phyloP scores from a whole-genome alignment of 345 rosid genomes.

The Lumnitzera littorea region DNA sequence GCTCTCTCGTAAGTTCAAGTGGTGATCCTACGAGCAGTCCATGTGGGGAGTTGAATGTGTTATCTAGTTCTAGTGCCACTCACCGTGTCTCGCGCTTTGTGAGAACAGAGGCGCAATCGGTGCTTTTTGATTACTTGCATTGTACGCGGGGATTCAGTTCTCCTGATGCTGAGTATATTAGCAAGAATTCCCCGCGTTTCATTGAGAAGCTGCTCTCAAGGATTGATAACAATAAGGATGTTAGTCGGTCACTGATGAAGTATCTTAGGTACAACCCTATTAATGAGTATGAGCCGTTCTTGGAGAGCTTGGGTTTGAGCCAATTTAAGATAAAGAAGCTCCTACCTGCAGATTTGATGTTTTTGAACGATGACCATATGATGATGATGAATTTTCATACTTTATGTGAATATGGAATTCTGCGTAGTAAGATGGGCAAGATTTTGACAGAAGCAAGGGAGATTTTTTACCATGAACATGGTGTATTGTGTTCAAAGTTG shows the following conservation, averaged over 20 bases:
- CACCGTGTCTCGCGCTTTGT: constrained; percentile 27
- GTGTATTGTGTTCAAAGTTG: constrained; percentile 39
- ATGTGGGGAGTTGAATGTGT: constrained; percentile 2
- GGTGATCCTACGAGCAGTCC: no score
- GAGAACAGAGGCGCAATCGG: constrained; percentile 47
- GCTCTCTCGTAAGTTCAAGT: no score
- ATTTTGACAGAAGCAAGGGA: constrained; percentile 54
- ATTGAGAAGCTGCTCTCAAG: constrained; percentile 40
- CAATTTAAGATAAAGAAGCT: constrained; percentile 33
- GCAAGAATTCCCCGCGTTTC: constrained; percentile 66
- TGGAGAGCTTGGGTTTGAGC: constrained; percentile 77
- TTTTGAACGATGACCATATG: constrained; percentile 42
- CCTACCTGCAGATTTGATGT: constrained; percentile 44
- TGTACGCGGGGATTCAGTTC: constrained; percentile 47
- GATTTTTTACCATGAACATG: constrained; percentile 40
- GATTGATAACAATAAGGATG: constrained; percentile 39
- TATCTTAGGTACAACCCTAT: constrained; percentile 72
- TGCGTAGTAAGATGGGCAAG: constrained; percentile 60
- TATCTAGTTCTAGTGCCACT: constrained; percentile 18
- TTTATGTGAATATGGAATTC: constrained; percentile 62
- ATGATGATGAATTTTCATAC: constrained; percentile 63
- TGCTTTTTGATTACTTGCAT: constrained; percentile 73
- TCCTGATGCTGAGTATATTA: constrained; percentile 76
- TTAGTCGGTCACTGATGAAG: constrained; percentile 32
- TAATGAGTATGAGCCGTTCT: constrained; percentile 79